Conservation (phyloP, 2,329 filamentous ascomycete species). For the Nothophaeocryptopus gaeumannii region DNA sequence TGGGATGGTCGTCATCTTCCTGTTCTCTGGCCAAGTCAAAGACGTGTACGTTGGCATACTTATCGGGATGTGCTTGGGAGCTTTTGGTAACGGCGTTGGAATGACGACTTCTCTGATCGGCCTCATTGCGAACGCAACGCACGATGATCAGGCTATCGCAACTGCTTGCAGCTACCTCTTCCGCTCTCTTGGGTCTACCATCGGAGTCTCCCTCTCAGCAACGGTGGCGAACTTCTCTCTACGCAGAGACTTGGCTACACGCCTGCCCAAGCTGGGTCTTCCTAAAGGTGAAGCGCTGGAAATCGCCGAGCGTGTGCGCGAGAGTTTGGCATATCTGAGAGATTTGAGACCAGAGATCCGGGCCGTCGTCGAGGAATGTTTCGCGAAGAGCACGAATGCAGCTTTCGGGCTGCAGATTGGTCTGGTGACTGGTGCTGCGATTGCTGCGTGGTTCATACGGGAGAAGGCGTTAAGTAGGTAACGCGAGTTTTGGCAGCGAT, state of each 20-base stretch:
- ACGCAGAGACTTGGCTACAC: constrained; percentile 53
- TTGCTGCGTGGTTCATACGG: constrained; percentile 45
- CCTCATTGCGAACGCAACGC: constrained; percentile 66
- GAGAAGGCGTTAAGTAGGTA: constrained; percentile 39
- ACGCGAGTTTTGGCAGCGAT: background rate
- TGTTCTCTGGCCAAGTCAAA: constrained; percentile 55
- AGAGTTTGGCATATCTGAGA: constrained; percentile 68
- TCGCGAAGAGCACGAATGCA: constrained; percentile 56
- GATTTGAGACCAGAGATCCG: constrained; percentile 60
- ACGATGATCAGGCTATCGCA: constrained; percentile 68
- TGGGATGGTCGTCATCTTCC: constrained; percentile 55
- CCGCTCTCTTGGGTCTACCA: constrained; percentile 65
- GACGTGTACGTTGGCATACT: constrained; percentile 54
- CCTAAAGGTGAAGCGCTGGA: constrained; percentile 59
- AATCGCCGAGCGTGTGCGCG: constrained; percentile 67
- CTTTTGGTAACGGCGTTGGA: constrained; percentile 57
- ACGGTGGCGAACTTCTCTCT: constrained; percentile 70
- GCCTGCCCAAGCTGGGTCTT: constrained; percentile 44
- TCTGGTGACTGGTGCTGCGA: constrained; percentile 50
- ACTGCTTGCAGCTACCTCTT: constrained; percentile 81
- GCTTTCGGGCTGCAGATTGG: constrained; percentile 52
- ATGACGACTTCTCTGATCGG: constrained; percentile 71
- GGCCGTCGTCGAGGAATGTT: constrained; percentile 62
- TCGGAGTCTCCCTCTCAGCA: constrained; percentile 66
- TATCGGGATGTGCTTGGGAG: constrained; percentile 54